These are phyloP conservation scores for Gillenia trifoliata DNA, from an alignment of 306 rosid genomes.

Conservation along the genomic window DNA sequence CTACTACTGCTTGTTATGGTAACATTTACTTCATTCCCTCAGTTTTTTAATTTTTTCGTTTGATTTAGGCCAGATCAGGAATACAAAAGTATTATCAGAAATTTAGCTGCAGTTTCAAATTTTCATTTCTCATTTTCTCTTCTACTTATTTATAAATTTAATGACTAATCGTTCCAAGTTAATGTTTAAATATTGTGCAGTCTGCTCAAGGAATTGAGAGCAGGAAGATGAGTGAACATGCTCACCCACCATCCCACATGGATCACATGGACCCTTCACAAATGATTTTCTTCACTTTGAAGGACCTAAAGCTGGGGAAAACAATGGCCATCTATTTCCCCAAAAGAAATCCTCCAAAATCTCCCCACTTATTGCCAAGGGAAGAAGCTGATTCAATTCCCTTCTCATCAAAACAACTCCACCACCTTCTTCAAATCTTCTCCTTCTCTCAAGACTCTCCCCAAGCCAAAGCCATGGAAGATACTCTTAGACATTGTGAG, in stretches of 20 bases:
- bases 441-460: slow-evolving; percentile 48
- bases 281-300: slow-evolving; percentile 61
- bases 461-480: slow-evolving; percentile 66
- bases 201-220: slow-evolving; percentile 22
- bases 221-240: slow-evolving; percentile 15
- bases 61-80: too few relatives aligned
- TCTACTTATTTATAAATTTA: not conserved
- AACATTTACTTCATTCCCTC: not conserved
- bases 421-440: slow-evolving; percentile 41
- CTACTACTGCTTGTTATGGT: slow-evolving; percentile 29
- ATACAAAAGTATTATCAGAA: not conserved
- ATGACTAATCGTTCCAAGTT: too few relatives aligned
- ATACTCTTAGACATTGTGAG: slow-evolving; percentile 58
- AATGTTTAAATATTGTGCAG: too few relatives aligned
- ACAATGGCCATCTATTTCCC: slow-evolving; percentile 59
- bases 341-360: slow-evolving; percentile 52
- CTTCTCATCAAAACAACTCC: slow-evolving; percentile 49
- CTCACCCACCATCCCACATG: slow-evolving; percentile 20
- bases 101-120: not conserved
- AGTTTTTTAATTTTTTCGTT: not conserved
- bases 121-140: not conserved
- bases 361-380: slow-evolving; percentile 48
- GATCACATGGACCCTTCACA: slow-evolving; percentile 39
- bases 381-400: slow-evolving; percentile 51
- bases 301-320: slow-evolving; percentile 49